Conservation (phyloP, 805 yeast species). For the Yarrowia porcina region DNA sequence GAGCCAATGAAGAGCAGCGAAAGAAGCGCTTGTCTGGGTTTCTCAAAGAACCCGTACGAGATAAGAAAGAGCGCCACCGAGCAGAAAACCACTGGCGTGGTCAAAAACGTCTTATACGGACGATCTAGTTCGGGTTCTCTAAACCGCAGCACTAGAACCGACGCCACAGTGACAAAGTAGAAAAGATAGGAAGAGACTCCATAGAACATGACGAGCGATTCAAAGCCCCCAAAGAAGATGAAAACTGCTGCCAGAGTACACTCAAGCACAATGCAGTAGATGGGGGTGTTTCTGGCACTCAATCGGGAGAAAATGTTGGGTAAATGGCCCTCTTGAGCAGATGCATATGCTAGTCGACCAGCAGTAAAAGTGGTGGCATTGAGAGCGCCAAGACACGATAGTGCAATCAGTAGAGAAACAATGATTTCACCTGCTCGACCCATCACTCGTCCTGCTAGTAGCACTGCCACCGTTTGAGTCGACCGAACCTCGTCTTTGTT, state of each 20-base stretch:
- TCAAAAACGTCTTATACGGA: slow-evolving; percentile 40
- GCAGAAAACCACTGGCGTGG: slow-evolving; percentile 41
- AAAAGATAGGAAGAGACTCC: slow-evolving; percentile 40
- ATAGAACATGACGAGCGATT: slow-evolving; percentile 40
- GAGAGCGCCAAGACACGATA: slow-evolving; percentile 43
- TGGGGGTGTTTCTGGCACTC: slow-evolving; percentile 36
- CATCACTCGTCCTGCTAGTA: slow-evolving; percentile 36
- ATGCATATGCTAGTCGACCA: slow-evolving; percentile 39
- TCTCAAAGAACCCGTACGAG: slow-evolving; percentile 37
- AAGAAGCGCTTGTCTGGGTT: slow-evolving; percentile 37
- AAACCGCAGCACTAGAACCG: slow-evolving; percentile 39
- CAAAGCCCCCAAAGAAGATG: slow-evolving; percentile 41
- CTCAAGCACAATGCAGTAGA: slow-evolving; percentile 39
- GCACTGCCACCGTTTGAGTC: slow-evolving; percentile 40
- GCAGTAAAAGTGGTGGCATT: slow-evolving; percentile 42
- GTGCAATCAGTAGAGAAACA: slow-evolving; percentile 39
- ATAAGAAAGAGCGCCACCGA: slow-evolving; percentile 41
- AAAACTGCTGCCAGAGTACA: slow-evolving; percentile 36
- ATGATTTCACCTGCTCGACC: slow-evolving; percentile 36
- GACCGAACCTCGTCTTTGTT: slow-evolving; percentile 52
- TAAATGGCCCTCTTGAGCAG: slow-evolving; percentile 39
- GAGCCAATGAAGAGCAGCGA: slow-evolving; percentile 35
- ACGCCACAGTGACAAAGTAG: slow-evolving; percentile 40
- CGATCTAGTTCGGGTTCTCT: slow-evolving; percentile 39
- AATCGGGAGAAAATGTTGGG: slow-evolving; percentile 36